Base-by-base conservation (phyloP, 116 monocot species). In the Iris pallida region DNA sequence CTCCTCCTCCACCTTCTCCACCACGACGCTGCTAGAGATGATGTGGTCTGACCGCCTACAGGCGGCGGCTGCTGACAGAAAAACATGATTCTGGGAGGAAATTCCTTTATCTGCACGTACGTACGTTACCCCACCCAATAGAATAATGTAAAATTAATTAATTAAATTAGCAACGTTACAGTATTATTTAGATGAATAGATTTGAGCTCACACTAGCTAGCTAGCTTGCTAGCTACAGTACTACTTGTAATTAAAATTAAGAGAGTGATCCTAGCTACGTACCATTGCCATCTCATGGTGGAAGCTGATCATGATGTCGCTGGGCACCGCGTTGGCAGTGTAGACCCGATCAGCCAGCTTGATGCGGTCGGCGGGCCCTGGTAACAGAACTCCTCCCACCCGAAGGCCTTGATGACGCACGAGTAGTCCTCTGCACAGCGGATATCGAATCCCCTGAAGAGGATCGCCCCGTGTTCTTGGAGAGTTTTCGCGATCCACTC, bases 361-460 rank as follows among this genome's bases (percentile, higher is more conserved):
- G 2, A 15, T 18, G 5, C 81, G 41, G 30, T 64, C 63, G 44
- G 72, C 68, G 2, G 81, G 5, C 72, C 76, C 16, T 63, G 48
- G 59, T 77, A 73, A 1, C 4, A 16, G 13, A 73, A 52, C 64
- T 76, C 81, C 8, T 76, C 73, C 73, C 73, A 73, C 41, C 77
- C 81, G 41, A 77, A 77, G 4, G 81, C 55, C 57, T 68, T 45
- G 45, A 77, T 73, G 8, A 73, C 76, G 4, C 16, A 8, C 11
- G 63, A 57, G 64, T 77, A 72, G 9, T 82, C 81, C 10, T 59
- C 69, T 1, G 63, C 61, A 0, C 73, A 51, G 1, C 57, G 15
- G n/a, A 82, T 63, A 9, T 20, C 16, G 63, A 82, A 82, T 0
- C 81, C 76, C 1, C 81, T 53, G 43, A 82, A 59, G 48, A 82